Evolutionary conservation across 768 basidiomycete genomes (phyloP).

Genomic region (Phylloporus arenicola): DNA sequence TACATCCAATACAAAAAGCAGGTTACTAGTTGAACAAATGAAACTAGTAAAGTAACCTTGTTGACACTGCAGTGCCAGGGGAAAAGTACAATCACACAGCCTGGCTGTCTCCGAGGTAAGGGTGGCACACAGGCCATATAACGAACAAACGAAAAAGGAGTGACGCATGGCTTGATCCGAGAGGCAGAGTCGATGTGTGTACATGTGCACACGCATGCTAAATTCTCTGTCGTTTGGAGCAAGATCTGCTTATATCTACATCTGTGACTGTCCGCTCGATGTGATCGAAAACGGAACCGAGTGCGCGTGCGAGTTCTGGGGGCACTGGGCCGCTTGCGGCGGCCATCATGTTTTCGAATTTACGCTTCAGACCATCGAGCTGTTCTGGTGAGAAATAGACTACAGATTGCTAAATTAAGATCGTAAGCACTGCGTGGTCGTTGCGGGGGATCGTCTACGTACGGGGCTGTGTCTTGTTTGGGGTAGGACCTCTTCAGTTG

Average conservation of each 20-base stretch:
- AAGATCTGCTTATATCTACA: conserved; percentile 20
- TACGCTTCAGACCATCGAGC: conserved; percentile 26
- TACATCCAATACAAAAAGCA: conserved; percentile 13
- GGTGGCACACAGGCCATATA: background rate
- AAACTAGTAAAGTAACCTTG: conserved; percentile 1
- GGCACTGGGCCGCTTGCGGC: conserved; percentile 28
- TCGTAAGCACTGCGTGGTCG: background rate
- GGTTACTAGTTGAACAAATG: conserved; percentile 1
- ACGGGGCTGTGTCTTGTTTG: conserved; percentile 17
- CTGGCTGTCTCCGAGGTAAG: background rate
- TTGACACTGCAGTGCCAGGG: background rate
- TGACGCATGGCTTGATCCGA: background rate
- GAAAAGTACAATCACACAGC: background rate
- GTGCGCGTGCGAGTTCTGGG: conserved; percentile 28
- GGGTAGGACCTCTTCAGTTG: conserved; percentile 13
- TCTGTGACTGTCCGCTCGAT: conserved; percentile 29
- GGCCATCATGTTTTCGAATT: conserved; percentile 29
- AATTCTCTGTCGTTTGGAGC: conserved; percentile 24
- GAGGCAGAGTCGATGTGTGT: background rate
- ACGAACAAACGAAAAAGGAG: background rate
- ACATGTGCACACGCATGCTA: conserved; percentile 2
- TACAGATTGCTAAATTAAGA: conserved; percentile 13
- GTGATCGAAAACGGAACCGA: conserved; percentile 31
- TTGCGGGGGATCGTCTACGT: background rate
- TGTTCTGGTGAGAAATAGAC: conserved; percentile 31